Percentiles rank a stretch among this genome's conserved stretches.
Conservation (phyloP, 129 eudicot genomes). For the Helianthus annuus region DNA sequence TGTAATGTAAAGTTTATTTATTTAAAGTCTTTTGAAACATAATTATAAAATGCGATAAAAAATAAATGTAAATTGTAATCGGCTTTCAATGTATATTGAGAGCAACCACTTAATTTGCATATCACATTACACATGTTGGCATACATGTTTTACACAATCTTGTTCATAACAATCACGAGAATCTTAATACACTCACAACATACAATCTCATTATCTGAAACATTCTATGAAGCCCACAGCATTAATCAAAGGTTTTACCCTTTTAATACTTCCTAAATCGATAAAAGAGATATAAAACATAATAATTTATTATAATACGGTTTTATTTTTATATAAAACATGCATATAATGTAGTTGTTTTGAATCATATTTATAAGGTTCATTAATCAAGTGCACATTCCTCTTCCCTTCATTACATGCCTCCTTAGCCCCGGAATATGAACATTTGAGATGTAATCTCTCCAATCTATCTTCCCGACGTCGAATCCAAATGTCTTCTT, state of each 20-base stretch:
- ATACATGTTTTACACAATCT: background rate
- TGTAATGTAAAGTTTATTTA: no score
- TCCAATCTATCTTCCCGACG: slow-evolving; percentile 91
- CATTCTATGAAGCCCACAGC: slow-evolving; percentile 14
- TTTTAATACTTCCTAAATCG: slow-evolving; percentile 22
- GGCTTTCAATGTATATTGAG: background rate
- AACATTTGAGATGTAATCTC: slow-evolving; percentile 82
- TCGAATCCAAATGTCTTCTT: slow-evolving; percentile 70
- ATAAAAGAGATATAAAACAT: slow-evolving; percentile 21
- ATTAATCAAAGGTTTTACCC: slow-evolving; percentile 16
- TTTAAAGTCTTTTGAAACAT: no score
- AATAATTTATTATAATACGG: slow-evolving; percentile 31
- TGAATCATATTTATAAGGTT: slow-evolving; percentile 6
- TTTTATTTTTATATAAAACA: slow-evolving; percentile 27
- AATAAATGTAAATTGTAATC: background rate
- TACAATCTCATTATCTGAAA: background rate
- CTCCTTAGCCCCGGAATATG: slow-evolving; percentile 95
- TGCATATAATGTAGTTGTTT: slow-evolving; percentile 25
- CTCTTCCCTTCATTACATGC: slow-evolving; percentile 98
- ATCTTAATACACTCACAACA: background rate
- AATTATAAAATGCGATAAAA: no score
- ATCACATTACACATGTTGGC: background rate
- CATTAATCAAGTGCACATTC: slow-evolving; percentile 41
- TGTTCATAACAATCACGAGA: background rate
- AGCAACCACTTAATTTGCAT: background rate